These are phyloP conservation scores for Tephrocybe sp. DNA, from an alignment of 768 basidiomycete species.

Conservation along the genomic window DNA sequence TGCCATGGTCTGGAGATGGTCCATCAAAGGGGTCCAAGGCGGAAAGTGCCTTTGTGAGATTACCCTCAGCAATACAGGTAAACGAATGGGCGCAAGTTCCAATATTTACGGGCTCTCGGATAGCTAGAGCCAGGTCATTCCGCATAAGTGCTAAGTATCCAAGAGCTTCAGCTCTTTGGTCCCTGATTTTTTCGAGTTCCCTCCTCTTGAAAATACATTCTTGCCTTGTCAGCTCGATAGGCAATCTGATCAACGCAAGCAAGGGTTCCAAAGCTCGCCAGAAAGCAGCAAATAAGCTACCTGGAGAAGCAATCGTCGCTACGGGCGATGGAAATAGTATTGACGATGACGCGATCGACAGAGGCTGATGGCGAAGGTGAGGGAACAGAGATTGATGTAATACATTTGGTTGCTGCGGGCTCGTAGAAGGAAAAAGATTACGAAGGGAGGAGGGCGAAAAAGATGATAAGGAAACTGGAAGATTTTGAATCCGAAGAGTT, in stretches of 20 bases:
- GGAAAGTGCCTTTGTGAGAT: constrained; percentile 15
- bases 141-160: constrained; percentile 61
- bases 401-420: constrained; percentile 44
- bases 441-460: constrained; percentile 49
- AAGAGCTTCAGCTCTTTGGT: constrained; percentile 65
- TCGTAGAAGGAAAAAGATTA: constrained; percentile 44
- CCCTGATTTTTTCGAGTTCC: constrained; percentile 59
- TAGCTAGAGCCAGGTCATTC: constrained; percentile 35
- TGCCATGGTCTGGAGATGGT: constrained; percentile 2
- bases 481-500: constrained; percentile 38
- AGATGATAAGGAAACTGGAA: constrained; percentile 43
- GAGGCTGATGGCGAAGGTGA: constrained; percentile 33
- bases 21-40: neutral
- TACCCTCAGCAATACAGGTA: constrained; percentile 17
- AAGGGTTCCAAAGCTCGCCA: constrained; percentile 19
- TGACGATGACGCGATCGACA: constrained; percentile 18
- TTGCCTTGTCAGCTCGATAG: constrained; percentile 59
- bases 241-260: constrained; percentile 38
- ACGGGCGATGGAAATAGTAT: constrained; percentile 12
- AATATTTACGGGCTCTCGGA: constrained; percentile 22
- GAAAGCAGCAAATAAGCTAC: constrained; percentile 9
- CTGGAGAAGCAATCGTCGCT: neutral
- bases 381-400: constrained; percentile 65
- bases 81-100: constrained; percentile 20
- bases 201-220: constrained; percentile 64